Base-by-base conservation (phyloP, 805 yeast genomes). In the Barnettozyma wickerhamii region DNA sequence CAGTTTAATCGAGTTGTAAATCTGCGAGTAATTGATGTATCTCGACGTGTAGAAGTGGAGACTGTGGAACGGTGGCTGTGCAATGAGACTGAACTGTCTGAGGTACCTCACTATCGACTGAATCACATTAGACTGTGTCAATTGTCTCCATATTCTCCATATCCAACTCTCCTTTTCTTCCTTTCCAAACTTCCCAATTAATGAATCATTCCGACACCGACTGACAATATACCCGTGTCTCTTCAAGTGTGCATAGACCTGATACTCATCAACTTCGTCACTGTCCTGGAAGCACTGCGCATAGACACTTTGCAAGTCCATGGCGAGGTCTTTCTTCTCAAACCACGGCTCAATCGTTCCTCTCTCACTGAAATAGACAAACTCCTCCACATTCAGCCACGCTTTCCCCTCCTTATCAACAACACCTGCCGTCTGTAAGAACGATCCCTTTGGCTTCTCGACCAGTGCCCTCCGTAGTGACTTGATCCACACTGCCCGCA, bases 301-400 rank as follows among this genome's bases (percentile, higher is more conserved):
- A 58, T 87, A 85, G 6, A 83, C 66, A 36, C 77, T 81, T 47
- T 84, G 82, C 20, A 89, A 59, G 36, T 81, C 72, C 54, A 89
- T 54, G 4, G 75, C 67, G 2, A 61, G 49, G 19, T 60, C 66
- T 6, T 62, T 49, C 6, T 50, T 55, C 3, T 52, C 53, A 13
- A 38, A 41, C 48, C 51, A 69, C 18, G 77, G 72, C 24, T 69
- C 64, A 50, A 76, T 59, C 3, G 81, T 70, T 2, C 97, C 97
- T 55, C 98, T 67, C 57, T 90, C 96, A 2, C 81, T 75, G 41
- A 90, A 63, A 58, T 89, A 90, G 1, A 88, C 64, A 7, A 81
- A 72, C 52, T 90, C 98, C 43, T 85, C 78, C 14, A 76, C 74
- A 18, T 62, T 65, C 28, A 90, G 64, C 69, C 74, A 72, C 37